These are phyloP conservation scores for Thermomucor indicae-seudaticae DNA, from an alignment of 371 early-diverging fungal species.

Conservation along the genomic window DNA sequence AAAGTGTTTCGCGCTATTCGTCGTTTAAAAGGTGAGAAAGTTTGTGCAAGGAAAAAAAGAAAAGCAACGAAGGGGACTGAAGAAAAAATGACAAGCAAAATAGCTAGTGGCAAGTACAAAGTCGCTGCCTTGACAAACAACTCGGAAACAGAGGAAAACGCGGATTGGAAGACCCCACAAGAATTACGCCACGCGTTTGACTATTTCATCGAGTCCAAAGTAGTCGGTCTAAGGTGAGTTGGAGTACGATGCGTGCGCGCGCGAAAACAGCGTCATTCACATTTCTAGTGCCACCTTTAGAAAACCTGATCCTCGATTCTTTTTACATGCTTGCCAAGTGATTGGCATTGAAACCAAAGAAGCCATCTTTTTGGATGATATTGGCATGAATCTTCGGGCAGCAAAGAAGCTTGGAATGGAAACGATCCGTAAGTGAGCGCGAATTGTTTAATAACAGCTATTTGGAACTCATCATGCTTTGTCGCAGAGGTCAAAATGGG, in stretches of 20 bases:
- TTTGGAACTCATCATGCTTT: neutral
- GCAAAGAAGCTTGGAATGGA: slow-evolving; percentile 61
- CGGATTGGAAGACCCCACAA: slow-evolving; percentile 23
- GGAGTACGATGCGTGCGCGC: too few relatives aligned
- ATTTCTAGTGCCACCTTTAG: slow-evolving; percentile 13
- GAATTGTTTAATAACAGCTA: neutral
- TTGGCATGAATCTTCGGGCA: slow-evolving; percentile 68
- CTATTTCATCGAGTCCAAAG: slow-evolving; percentile 39
- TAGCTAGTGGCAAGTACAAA: slow-evolving; percentile 50
- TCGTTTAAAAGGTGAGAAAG: slow-evolving; percentile 35
- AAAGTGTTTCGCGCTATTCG: slow-evolving; percentile 55
- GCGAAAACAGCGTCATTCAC: neutral
- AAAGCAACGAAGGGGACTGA: neutral
- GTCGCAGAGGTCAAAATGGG: slow-evolving; percentile 54
- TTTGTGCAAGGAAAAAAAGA: neutral
- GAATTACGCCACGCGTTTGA: slow-evolving; percentile 40
- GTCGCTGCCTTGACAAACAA: slow-evolving; percentile 82
- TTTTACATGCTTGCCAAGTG: slow-evolving; percentile 54
- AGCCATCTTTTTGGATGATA: slow-evolving; percentile 73
- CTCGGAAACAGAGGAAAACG: slow-evolving; percentile 54
- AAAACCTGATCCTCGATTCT: slow-evolving; percentile 71
- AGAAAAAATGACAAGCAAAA: neutral
- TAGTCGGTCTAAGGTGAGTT: slow-evolving; percentile 33
- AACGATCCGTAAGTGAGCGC: slow-evolving; percentile 48
- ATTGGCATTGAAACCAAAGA: slow-evolving; percentile 57